Percentiles rank a stretch among this genome's conserved stretches.
These are phyloP conservation scores for Epichloe uncinata DNA, from an alignment of 2,329 filamentous ascomycete species.

Conservation along the genomic window DNA sequence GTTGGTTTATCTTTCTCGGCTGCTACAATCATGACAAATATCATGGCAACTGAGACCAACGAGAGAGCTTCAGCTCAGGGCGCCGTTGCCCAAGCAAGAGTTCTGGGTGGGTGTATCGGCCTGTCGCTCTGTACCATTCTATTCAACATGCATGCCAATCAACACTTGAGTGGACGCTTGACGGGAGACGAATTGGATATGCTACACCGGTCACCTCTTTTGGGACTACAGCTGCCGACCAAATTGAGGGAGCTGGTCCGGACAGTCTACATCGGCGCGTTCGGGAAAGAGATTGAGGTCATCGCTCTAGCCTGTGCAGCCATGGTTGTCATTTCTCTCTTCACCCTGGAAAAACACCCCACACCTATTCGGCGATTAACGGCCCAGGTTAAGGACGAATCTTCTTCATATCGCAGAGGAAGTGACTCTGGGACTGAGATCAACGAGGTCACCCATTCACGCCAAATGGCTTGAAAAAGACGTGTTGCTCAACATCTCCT, in stretches of 20 bases:
- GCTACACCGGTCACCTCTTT: constrained; percentile 31
- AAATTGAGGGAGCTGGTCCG: constrained; percentile 22
- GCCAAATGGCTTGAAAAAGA: constrained; percentile 7
- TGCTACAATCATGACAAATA: constrained; percentile 43
- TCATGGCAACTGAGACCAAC: constrained; percentile 32
- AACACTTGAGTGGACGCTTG: constrained; percentile 22
- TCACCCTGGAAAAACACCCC: constrained; percentile 31
- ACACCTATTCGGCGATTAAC: constrained; percentile 20
- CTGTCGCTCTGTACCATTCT: constrained; percentile 46
- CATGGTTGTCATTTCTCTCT: constrained; percentile 30
- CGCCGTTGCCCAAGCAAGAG: constrained; percentile 44
- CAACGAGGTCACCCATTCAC: constrained; percentile 15
- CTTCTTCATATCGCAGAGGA: constrained; percentile 16
- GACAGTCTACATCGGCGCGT: constrained; percentile 31
- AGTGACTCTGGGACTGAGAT: constrained; percentile 26
- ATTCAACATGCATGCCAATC: constrained; percentile 33
- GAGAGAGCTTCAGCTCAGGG: constrained; percentile 46
- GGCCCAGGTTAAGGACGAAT: constrained; percentile 16
- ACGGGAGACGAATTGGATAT: constrained; percentile 24
- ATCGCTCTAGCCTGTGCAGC: constrained; percentile 30
- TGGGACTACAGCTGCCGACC: constrained; percentile 21
- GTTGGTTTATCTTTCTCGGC: constrained; percentile 45
- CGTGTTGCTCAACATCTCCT: neutral
- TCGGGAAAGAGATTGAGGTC: constrained; percentile 31
- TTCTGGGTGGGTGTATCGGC: constrained; percentile 46